A percentile compares a stretch with the other conserved stretches of the same genome.
Evolutionary conservation across 306 rosid species (phyloP).

Genomic region (Fagus crenata): DNA sequence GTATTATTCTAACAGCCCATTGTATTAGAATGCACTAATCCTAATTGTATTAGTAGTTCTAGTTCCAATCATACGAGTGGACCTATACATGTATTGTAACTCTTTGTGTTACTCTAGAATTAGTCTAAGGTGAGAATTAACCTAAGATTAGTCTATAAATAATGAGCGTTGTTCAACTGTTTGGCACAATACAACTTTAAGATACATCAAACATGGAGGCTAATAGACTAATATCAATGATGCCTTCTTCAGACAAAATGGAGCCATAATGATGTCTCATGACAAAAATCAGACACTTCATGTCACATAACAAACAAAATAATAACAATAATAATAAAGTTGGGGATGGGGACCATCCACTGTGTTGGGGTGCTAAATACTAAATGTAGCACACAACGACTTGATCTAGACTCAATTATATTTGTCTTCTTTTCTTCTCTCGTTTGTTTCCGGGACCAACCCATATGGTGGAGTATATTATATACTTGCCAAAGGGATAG

Average conservation of each 20-base stretch:
- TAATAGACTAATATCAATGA: no score
- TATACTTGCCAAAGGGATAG: slow-evolving; percentile 31
- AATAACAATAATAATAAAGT: neutral
- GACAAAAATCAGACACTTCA: neutral
- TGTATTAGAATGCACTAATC: no score
- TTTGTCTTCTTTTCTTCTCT: slow-evolving; percentile 36
- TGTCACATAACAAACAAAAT: slow-evolving; percentile 1
- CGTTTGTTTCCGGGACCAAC: slow-evolving; percentile 42
- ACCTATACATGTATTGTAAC: no score
- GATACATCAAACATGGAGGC: no score
- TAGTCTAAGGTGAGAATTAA: no score
- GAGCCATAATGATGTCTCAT: neutral
- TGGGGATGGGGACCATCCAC: slow-evolving; percentile 31
- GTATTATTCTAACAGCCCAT: no score
- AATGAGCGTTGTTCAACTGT: no score
- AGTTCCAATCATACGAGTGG: no score
- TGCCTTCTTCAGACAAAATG: neutral
- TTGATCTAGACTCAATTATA: slow-evolving; percentile 34
- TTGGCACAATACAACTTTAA: no score
- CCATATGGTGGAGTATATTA: slow-evolving; percentile 34
- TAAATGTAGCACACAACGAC: slow-evolving; percentile 22
- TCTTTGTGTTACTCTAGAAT: no score
- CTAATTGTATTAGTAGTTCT: no score
- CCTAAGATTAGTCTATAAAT: no score
- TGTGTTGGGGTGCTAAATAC: slow-evolving; percentile 32